phyloP scores from a whole-genome alignment of 2,329 filamentous ascomycete species.

The Diaporthe ampelina region DNA sequence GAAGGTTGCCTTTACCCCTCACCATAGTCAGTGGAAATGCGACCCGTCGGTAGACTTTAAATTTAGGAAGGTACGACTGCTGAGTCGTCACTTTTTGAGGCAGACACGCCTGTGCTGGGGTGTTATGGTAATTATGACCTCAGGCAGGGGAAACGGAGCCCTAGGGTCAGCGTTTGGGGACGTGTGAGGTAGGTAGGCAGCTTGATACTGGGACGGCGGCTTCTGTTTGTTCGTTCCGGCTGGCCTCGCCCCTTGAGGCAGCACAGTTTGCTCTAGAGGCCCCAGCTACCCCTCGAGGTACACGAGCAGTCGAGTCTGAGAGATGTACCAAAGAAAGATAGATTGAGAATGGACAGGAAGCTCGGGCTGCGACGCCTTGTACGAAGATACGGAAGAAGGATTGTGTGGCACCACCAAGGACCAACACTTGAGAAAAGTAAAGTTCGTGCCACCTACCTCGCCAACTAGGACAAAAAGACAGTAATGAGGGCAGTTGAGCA shows the following conservation, averaged over 20 bases:
- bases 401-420: conserved; percentile 7
- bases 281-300: not conserved
- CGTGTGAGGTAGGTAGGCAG: not conserved
- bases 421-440: conserved; percentile 6
- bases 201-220: not conserved
- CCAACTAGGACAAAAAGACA: conserved; percentile 18
- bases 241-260: not conserved
- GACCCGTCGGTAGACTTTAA: conserved; percentile 3
- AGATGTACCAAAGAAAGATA: conserved; percentile 2
- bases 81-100: conserved; percentile 23
- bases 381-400: not conserved
- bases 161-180: not conserved
- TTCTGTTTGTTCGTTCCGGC: not conserved
- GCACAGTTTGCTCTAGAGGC: not conserved
- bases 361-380: not conserved
- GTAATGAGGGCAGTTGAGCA: not conserved
- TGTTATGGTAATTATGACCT: not conserved
- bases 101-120: conserved; percentile 2
- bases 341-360: not conserved
- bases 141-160: not conserved
- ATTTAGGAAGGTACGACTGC: conserved; percentile 19
- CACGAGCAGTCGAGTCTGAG: conserved; percentile 14
- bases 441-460: conserved; percentile 16
- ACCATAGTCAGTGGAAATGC: conserved; percentile 33
- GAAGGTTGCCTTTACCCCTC: conserved; percentile 26